Base-by-base conservation (phyloP, 176 grass and related monocot genomes). In the Saccharum officinarum region DNA sequence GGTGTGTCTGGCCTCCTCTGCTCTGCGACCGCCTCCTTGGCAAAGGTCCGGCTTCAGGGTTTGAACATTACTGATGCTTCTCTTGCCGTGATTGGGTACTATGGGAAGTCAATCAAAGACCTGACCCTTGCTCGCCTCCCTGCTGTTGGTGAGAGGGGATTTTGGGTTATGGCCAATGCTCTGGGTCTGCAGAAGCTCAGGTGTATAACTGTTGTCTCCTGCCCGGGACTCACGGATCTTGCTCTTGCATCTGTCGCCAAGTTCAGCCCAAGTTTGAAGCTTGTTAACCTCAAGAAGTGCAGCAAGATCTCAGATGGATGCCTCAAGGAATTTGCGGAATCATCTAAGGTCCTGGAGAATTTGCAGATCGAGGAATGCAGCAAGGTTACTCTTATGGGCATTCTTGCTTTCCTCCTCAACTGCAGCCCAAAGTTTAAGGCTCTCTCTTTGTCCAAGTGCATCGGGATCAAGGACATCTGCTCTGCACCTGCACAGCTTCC, bases 111-210 rank as follows among this genome's bases (percentile, higher is more conserved):
- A 8, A 67, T 99, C 75, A 91, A 85, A 6, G 94, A 99, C 23
- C 77, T 99, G 54, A 80, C 86, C 10, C 86, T 99, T 0, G 78
- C 82, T 47, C 81, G 90, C 77, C 93, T 99, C 12, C 83, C 91
- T 3, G 77, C 49, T 1, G 87, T 99, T 8, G 92, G 85, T 9
- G 97, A 99, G 88, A 94, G 88, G 72, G 97, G 97, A 31, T 99
- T 94, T 73, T 99, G 94, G 97, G 97, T 99, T 59, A 99, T 99
- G 97, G 97, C 92, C 17, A 99, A 96, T 72, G 88, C 94, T 70
- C 82, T 92, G 64, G 94, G 94, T 69, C 81, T 99, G 69, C 94
- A 92, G 86, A 99, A 94, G 80, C 86, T 99, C 77, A 87, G 89
- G 62, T 92, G 57, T 30, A 81, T 94, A 77, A 71, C 67, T 4